phyloP scores from a whole-genome alignment of 768 basidiomycete species.

The Dictyophora rubrovolvata region DNA sequence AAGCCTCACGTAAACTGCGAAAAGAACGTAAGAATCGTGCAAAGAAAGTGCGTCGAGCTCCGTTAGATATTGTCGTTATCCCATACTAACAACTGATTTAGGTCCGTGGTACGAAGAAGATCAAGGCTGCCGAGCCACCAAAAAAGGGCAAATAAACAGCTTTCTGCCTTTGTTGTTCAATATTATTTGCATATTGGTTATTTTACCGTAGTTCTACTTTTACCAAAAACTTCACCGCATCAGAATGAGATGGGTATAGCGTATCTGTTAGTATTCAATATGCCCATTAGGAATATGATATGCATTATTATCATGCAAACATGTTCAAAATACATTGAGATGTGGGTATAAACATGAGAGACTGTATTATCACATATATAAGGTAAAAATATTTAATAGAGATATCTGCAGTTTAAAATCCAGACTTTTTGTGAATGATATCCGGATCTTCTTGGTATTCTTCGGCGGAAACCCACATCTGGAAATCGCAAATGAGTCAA shows the following conservation, averaged over 20 bases:
- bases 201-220: constrained; percentile 1
- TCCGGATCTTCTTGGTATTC: constrained; percentile 99
- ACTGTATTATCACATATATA: constrained; percentile 5
- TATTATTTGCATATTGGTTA: constrained; percentile 3
- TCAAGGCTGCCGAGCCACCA: constrained; percentile 81
- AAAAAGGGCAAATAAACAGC: constrained; percentile 84
- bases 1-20: constrained; percentile 91
- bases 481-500: not conserved
- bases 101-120: constrained; percentile 93
- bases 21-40: constrained; percentile 99
- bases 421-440: constrained; percentile 92
- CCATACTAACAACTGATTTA: constrained; percentile 23
- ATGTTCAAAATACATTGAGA: not conserved
- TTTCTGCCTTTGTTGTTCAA: not conserved
- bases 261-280: constrained; percentile 7
- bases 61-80: constrained; percentile 8
- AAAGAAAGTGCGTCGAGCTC: constrained; percentile 71
- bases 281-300: constrained; percentile 10
- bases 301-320: constrained; percentile 5
- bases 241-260: constrained; percentile 9
- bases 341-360: constrained; percentile 1
- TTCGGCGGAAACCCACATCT: constrained; percentile 99
- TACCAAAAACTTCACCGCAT: constrained; percentile 10
- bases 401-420: constrained; percentile 40
- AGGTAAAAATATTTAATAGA: not conserved